These are phyloP conservation scores for Lentinula detonsa DNA, from an alignment of 768 basidiomycete genomes.

Conservation along the genomic window DNA sequence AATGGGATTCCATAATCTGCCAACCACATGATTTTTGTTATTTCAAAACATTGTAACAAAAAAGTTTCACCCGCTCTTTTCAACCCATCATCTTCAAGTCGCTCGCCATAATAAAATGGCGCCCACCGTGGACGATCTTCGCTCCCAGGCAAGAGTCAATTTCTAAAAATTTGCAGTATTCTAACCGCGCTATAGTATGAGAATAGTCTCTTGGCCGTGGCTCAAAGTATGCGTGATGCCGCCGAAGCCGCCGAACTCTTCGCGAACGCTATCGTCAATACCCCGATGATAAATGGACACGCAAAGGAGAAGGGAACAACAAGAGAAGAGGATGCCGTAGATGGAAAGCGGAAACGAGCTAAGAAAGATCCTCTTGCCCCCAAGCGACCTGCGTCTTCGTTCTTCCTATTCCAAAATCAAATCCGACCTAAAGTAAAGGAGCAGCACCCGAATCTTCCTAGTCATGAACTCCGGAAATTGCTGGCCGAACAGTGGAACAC, in stretches of 20 bases:
- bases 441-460: slow-evolving; percentile 38
- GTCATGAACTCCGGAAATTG: slow-evolving; percentile 48
- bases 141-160: slow-evolving; percentile 25
- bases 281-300: neutral
- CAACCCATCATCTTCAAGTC: slow-evolving; percentile 9
- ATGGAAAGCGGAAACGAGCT: slow-evolving; percentile 12
- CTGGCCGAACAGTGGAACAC: slow-evolving; percentile 51
- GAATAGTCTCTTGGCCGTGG: slow-evolving; percentile 46
- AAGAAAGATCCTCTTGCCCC: slow-evolving; percentile 69
- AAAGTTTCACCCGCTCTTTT: neutral
- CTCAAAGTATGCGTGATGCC: slow-evolving; percentile 57
- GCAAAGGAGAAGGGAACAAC: slow-evolving; percentile 52
- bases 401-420: slow-evolving; percentile 70
- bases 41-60: neutral
- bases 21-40: slow-evolving; percentile 2
- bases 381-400: slow-evolving; percentile 67
- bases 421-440: slow-evolving; percentile 46
- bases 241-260: slow-evolving; percentile 58
- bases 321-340: slow-evolving; percentile 19
- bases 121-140: slow-evolving; percentile 23
- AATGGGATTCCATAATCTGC: neutral
- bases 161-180: neutral
- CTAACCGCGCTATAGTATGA: slow-evolving; percentile 39
- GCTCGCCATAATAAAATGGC: slow-evolving; percentile 18
- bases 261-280: slow-evolving; percentile 37